phyloP scores from a whole-genome alignment of 768 basidiomycete species.

The Xerocomellus dryophilus region DNA sequence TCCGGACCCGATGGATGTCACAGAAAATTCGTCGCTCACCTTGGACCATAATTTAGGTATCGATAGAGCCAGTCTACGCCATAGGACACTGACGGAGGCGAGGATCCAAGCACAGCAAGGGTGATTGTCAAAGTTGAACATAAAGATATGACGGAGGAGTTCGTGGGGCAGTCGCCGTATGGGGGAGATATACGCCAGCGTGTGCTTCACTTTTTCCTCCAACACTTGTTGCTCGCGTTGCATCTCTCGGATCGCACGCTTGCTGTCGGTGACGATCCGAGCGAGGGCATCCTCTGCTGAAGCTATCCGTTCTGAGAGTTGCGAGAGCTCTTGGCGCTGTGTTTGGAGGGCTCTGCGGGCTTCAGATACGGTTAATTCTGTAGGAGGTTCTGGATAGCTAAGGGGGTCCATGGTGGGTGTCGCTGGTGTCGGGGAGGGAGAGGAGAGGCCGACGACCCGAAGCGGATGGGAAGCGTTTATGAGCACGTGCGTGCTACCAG shows the following conservation, averaged over 20 bases:
- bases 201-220: conserved; percentile 46
- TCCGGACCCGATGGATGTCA: background rate
- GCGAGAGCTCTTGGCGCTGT: conserved; percentile 25
- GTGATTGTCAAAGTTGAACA: conserved; percentile 64
- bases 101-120: conserved; percentile 77
- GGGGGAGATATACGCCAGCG: conserved; percentile 68
- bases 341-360: conserved; percentile 47
- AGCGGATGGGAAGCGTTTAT: conserved; percentile 23
- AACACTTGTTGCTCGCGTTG: conserved; percentile 46
- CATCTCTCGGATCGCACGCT: conserved; percentile 52
- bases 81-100: conserved; percentile 61
- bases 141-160: conserved; percentile 69
- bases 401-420: conserved; percentile 29
- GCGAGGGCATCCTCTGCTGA: conserved; percentile 55
- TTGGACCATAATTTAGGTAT: conserved; percentile 78
- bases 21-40: conserved; percentile 40
- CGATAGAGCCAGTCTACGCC: conserved; percentile 61
- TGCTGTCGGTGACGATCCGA: conserved; percentile 54
- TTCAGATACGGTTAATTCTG: conserved; percentile 46
- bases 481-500: conserved; percentile 22
- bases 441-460: conserved; percentile 3
- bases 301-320: conserved; percentile 47
- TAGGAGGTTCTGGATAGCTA: conserved; percentile 57
- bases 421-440: conserved; percentile 12
- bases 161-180: conserved; percentile 70